Evolutionary conservation across 176 grass and related monocot genomes (phyloP).

Genomic region (Oryza glaberrima): DNA sequence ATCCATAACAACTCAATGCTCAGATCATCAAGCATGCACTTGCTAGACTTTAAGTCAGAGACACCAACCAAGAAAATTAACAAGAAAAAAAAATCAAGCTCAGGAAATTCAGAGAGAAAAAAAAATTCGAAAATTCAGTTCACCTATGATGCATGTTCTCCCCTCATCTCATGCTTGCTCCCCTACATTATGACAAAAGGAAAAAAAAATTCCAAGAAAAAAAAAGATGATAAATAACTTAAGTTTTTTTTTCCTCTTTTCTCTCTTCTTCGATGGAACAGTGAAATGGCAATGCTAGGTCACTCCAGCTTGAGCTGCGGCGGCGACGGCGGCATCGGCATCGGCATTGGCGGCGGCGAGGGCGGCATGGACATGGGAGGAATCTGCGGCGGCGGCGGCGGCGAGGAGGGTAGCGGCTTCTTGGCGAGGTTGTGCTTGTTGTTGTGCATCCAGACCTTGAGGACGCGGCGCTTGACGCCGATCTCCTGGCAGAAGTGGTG

Average conservation of each 20-base stretch:
- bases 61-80: constrained; percentile 18
- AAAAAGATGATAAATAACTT: constrained; percentile 21
- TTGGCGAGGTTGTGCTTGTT: constrained; percentile 94
- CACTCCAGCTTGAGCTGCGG: constrained; percentile 40
- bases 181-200: constrained; percentile 41
- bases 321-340: constrained; percentile 17
- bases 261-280: constrained; percentile 45
- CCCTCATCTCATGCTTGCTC: constrained; percentile 42
- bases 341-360: not conserved
- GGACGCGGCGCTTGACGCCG: constrained; percentile 80
- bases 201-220: not conserved
- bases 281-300: constrained; percentile 47
- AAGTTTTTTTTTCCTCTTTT: not conserved
- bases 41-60: constrained; percentile 38
- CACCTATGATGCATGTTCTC: constrained; percentile 30
- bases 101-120: not conserved
- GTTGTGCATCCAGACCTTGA: constrained; percentile 99
- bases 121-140: not conserved
- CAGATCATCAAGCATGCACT: not conserved
- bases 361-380: not conserved
- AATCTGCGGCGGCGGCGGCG: not conserved
- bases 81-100: not conserved
- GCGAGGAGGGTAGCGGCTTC: constrained; percentile 32
- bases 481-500: constrained; percentile 87
- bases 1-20: constrained; percentile 41